Evolutionary conservation across 306 rosid genomes (phyloP), one percentile per base, ranked within the genome.

Genomic region (Quercus engelmannii): DNA sequence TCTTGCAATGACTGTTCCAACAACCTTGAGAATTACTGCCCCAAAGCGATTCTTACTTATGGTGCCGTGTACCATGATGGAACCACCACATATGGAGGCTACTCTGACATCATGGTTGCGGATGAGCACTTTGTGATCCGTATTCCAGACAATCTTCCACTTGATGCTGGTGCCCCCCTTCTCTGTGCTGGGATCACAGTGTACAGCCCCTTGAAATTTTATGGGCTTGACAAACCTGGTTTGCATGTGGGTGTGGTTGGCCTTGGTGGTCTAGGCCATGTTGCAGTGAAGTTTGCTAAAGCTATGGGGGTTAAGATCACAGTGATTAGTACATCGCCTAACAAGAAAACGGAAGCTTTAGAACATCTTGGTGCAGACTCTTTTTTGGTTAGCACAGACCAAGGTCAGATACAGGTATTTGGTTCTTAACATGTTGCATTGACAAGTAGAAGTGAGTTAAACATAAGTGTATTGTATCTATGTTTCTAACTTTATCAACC

Each of bases 201-300:
- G 11, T 80, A 75, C 41, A 80, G 80, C 71, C 84, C 76, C 41
- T 69, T 80, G 84, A 56, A n/a, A 69, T 75, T 55, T 20, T 80
- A 18, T 58, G 84, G 75, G 21, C 76, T 80, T n/a, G 75, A 75
- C 15, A 80, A 69, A 78, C 84, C 84, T 11, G 84, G 80, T 5
- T 11, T 74, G 75, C 76, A 65, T 1, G 55, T 80, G 6, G 84
- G 84, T 14, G 83, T 79, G 19, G 83, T 73, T 20, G 83, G 83
- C 56, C 83, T 79, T 5, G 83, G 83, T 19, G 83, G 83, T 20
- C 59, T 80, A 5, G 83, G 83, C 43, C 83, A 80, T 43, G 62
- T 75, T 0, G 84, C 84, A 1, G 80, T 80, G 52, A 80, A 80
- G 41, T 80, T 80, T 7, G 84, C 79, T n/a, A 80, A 68, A 74